A percentile compares a stretch with the other conserved stretches of the same genome.
phyloP scores from a whole-genome alignment of 495 filamentous ascomycete genomes.

The Aspergillus leporis region DNA sequence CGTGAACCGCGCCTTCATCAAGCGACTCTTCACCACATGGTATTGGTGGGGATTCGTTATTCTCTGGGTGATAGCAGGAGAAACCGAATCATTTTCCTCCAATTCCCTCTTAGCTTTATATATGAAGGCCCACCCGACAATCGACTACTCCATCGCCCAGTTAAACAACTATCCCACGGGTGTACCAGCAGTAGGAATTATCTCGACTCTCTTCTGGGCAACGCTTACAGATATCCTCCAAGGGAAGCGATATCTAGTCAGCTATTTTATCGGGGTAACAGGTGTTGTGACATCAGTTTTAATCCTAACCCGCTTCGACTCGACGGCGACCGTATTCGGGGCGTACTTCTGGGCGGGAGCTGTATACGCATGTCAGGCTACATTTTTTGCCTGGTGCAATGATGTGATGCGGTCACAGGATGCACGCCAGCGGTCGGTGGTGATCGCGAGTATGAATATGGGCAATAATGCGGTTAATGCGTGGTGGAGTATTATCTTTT shows the following conservation, averaged over 20 bases:
- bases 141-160: slow-evolving; percentile 44
- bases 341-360: slow-evolving; percentile 57
- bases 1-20: slow-evolving; percentile 39
- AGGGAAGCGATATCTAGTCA: slow-evolving; percentile 50
- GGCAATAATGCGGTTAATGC: slow-evolving; percentile 56
- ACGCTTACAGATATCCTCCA: slow-evolving; percentile 53
- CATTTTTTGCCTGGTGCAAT: slow-evolving; percentile 64
- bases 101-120: slow-evolving; percentile 41
- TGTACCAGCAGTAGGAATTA: slow-evolving; percentile 49
- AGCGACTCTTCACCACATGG: slow-evolving; percentile 40
- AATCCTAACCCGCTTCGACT: slow-evolving; percentile 46
- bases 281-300: slow-evolving; percentile 48
- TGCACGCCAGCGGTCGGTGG: slow-evolving; percentile 45
- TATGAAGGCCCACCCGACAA: slow-evolving; percentile 35
- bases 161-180: slow-evolving; percentile 52
- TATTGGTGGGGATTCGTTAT: slow-evolving; percentile 53
- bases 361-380: slow-evolving; percentile 58
- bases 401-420: slow-evolving; percentile 51
- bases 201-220: slow-evolving; percentile 54
- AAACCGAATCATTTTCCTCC: slow-evolving; percentile 51
- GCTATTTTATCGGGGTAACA: slow-evolving; percentile 53
- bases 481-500: slow-evolving; percentile 69
- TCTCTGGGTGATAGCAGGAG: slow-evolving; percentile 50
- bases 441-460: slow-evolving; percentile 58
- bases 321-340: slow-evolving; percentile 44